phyloP scores from a whole-genome alignment of 1,284 basidiomycete species.

The Kalmanozyma brasiliensis region DNA sequence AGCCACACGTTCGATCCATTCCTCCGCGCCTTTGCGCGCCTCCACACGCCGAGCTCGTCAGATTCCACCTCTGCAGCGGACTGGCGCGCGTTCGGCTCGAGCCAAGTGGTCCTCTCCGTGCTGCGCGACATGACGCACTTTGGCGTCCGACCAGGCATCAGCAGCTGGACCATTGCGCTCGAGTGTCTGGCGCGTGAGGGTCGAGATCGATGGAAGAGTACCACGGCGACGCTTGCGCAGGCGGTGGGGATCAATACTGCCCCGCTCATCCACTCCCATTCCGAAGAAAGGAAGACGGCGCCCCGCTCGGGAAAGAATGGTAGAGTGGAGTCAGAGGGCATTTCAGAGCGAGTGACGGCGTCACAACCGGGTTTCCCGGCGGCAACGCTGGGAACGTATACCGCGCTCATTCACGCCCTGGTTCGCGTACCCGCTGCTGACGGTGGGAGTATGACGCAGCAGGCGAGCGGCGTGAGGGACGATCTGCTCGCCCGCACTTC shows the following conservation, averaged over 20 bases:
- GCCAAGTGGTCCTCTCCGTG: slow-evolving; percentile 23
- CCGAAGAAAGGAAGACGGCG: no score
- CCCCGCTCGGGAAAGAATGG: no score
- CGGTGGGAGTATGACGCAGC: slow-evolving; percentile 25
- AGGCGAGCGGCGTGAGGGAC: slow-evolving; percentile 30
- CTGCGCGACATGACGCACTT: slow-evolving; percentile 47
- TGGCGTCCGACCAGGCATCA: slow-evolving; percentile 18
- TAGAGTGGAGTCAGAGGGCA: no score
- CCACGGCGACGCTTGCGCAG: slow-evolving; percentile 16
- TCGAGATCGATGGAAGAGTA: slow-evolving; percentile 11
- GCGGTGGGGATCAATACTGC: slow-evolving; percentile 35
- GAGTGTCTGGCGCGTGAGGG: slow-evolving; percentile 41
- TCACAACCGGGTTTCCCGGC: slow-evolving; percentile 14
- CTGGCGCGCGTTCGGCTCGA: slow-evolving; percentile 25
- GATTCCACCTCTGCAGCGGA: no score
- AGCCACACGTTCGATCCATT: slow-evolving; percentile 41
- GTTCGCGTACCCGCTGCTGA: slow-evolving; percentile 12
- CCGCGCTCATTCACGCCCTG: slow-evolving; percentile 31
- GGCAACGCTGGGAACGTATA: slow-evolving; percentile 38
- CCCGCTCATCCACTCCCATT: background rate
- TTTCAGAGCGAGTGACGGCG: background rate
- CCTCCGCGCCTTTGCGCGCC: slow-evolving; percentile 32
- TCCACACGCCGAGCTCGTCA: no score
- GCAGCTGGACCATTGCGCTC: slow-evolving; percentile 46
- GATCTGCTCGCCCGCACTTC: slow-evolving; percentile 31